A percentile compares a stretch with the other conserved stretches of the same genome.
phyloP scores from a whole-genome alignment of 345 rosid species.

The Kandelia obovata region DNA sequence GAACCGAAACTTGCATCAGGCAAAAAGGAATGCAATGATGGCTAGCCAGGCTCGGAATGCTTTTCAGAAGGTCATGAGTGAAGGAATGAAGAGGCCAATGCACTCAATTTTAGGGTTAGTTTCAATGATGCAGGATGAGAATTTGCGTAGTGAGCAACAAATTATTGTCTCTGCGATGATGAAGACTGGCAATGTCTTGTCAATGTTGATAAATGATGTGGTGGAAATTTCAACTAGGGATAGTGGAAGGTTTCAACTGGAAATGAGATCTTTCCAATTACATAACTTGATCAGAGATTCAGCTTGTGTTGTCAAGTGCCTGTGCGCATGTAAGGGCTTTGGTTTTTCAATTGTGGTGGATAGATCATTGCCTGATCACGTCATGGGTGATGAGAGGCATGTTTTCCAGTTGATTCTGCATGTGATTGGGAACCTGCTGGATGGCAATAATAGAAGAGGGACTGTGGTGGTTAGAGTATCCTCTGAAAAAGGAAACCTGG shows the following conservation, averaged over 20 bases:
- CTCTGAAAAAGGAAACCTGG: constrained; percentile 64
- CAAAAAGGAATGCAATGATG: constrained; percentile 67
- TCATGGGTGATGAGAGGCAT: constrained; percentile 79
- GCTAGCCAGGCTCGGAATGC: constrained; percentile 80
- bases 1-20: constrained; percentile 73
- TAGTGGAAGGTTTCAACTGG: constrained; percentile 62
- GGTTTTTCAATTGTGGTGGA: constrained; percentile 63
- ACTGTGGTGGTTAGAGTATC: constrained; percentile 43
- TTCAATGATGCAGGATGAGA: constrained; percentile 72
- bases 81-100: constrained; percentile 94
- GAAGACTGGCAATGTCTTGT: constrained; percentile 69
- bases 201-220: constrained; percentile 73
- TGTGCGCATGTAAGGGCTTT: constrained; percentile 61
- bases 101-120: constrained; percentile 72
- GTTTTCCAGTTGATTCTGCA: constrained; percentile 86
- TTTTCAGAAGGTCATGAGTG: constrained; percentile 84
- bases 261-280: constrained; percentile 51
- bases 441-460: constrained; percentile 46
- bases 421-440: constrained; percentile 75
- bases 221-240: constrained; percentile 69
- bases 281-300: constrained; percentile 70
- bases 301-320: constrained; percentile 75
- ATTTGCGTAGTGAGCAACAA: constrained; percentile 50
- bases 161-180: constrained; percentile 73
- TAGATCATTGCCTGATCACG: constrained; percentile 65